A percentile compares a stretch with the other conserved stretches of the same genome.
phyloP scores from a whole-genome alignment of 352 stramenopile genomes.

The Phytophthora kernoviae region DNA sequence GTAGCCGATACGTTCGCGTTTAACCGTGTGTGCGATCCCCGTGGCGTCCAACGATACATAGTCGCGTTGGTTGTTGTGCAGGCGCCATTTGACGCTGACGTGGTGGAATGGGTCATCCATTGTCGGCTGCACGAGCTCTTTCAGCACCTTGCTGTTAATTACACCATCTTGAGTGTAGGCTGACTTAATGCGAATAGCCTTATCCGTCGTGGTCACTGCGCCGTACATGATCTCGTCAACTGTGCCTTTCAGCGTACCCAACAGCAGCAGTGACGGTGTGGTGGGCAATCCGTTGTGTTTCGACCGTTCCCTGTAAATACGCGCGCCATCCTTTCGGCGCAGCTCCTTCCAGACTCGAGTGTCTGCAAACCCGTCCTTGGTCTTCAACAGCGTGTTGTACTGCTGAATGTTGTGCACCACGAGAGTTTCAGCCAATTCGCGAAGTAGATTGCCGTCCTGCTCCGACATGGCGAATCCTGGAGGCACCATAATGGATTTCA shows the following conservation, averaged over 20 bases:
- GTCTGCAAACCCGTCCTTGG: conserved; percentile 45
- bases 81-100: conserved; percentile 55
- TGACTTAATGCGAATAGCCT: conserved; percentile 57
- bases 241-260: conserved; percentile 54
- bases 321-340: conserved; percentile 36
- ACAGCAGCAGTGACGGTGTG: conserved; percentile 56
- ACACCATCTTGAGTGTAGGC: conserved; percentile 54
- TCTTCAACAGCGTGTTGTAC: conserved; percentile 49
- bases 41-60: conserved; percentile 59
- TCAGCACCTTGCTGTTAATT: conserved; percentile 54
- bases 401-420: conserved; percentile 50
- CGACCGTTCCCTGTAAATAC: conserved; percentile 44
- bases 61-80: conserved; percentile 51
- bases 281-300: conserved; percentile 20
- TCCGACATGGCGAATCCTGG: conserved; percentile 33
- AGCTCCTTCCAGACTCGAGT: conserved; percentile 44
- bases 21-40: conserved; percentile 38
- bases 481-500: conserved; percentile 32
- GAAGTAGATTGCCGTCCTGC: conserved; percentile 35
- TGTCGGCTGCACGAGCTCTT: conserved; percentile 46
- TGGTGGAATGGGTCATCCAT: conserved; percentile 53
- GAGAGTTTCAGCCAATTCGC: conserved; percentile 44
- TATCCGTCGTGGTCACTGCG: conserved; percentile 40
- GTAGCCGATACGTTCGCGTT: conserved; percentile 50
- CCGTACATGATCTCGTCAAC: conserved; percentile 76